phyloP scores from a whole-genome alignment of 2,329 filamentous ascomycete genomes.

The Colletotrichum sidae region DNA sequence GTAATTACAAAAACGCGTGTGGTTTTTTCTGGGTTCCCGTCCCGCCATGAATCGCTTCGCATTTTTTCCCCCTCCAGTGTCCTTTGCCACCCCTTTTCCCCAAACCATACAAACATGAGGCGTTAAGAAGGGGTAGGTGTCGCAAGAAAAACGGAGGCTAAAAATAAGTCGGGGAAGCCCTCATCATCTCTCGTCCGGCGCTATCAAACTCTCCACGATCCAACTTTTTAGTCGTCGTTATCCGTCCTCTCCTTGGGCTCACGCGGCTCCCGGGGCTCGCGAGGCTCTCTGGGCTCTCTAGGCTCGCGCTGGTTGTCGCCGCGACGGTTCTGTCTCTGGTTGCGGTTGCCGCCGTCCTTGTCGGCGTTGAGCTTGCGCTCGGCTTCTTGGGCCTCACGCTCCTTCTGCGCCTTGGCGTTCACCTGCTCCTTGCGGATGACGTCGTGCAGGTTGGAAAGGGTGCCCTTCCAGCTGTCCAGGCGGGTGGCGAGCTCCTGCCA shows the following conservation, averaged over 20 bases:
- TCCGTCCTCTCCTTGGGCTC: conserved; percentile 62
- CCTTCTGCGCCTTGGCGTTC: conserved; percentile 80
- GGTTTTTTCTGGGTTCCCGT: conserved; percentile 13
- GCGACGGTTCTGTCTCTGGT: conserved; percentile 46
- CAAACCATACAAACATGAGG: background rate
- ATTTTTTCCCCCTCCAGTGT: background rate
- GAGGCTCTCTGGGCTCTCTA: conserved; percentile 43
- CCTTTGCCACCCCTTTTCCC: background rate
- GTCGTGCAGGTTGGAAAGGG: conserved; percentile 80
- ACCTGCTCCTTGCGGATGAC: conserved; percentile 86
- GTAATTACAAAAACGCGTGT: conserved; percentile 33
- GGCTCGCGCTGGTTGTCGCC: conserved; percentile 43
- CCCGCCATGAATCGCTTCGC: background rate
- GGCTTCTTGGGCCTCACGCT: conserved; percentile 79
- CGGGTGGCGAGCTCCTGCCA: conserved; percentile 94
- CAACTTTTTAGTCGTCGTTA: conserved; percentile 63
- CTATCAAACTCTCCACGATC: background rate
- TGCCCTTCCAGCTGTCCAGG: conserved; percentile 90
- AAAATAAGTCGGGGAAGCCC: background rate
- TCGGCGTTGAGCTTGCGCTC: conserved; percentile 72
- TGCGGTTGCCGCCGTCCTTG: conserved; percentile 46
- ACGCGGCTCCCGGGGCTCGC: conserved; percentile 43
- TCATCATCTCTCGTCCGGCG: background rate
- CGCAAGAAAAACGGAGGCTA: background rate
- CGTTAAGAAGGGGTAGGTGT: no score